Evolutionary conservation across 768 basidiomycete genomes (phyloP), one percentile per base, ranked within the genome.

Genomic region (Serendipita sp.): DNA sequence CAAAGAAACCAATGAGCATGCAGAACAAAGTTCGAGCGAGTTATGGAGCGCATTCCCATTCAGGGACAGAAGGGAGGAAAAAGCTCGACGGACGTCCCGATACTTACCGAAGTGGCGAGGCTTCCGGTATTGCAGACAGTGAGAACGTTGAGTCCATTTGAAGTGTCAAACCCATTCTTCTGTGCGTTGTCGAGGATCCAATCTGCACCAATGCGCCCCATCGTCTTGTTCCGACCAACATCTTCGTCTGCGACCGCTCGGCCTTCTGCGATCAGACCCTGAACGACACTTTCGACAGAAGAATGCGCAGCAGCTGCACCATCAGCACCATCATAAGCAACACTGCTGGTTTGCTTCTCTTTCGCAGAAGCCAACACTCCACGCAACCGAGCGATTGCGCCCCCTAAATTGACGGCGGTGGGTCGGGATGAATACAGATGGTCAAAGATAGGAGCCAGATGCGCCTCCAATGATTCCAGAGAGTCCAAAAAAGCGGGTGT

Each of bases 121-220:
- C 88, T 91, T 3, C 94, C 94, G n/a, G 94, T 98, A 73, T 97
- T 97, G 76, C 94, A 97, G 10, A 97, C 91, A 15, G 94, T 96
- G 73, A 96, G 76, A 18, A 95, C 82, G 71, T 89, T 92, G 65
- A 96, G 73, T 45, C 76, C 79, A 51, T 76, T 76, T 32, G 75
- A 76, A 34, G 13, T 38, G 16, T 77, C 72, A 4, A 72, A 73
- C 47, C 77, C 79, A 65, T 62, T 69, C 66, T 72, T 68, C 72
- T 77, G 78, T 24, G 80, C 77, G 38, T 76, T 75, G 45, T 82
- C 74, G 44, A 85, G 71, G 44, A 96, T 76, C 94, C 94, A 97
- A 38, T 89, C 85, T 2, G 87, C 92, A 30, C 93, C 93, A 74
- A 82, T 79, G 69, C 83, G 82, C 8, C 89, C 81, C 89, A 98